These are phyloP conservation scores for Datisca glomerata DNA, from an alignment of 306 rosid genomes.

Conservation along the genomic window DNA sequence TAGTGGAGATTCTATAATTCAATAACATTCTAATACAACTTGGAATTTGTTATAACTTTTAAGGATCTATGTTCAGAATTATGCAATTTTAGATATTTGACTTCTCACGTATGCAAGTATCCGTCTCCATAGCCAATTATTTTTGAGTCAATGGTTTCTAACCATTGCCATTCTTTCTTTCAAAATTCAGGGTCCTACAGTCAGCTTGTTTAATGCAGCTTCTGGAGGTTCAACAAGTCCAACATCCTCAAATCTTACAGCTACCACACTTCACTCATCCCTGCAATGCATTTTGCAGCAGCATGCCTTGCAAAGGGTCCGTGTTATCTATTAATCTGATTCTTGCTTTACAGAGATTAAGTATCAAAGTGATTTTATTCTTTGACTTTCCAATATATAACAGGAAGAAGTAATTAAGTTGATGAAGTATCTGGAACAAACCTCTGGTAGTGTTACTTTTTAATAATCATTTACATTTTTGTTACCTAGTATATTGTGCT, in stretches of 20 bases:
- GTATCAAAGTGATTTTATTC: conserved; percentile 7
- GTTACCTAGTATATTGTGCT: conserved; percentile 6
- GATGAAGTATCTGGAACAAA: conserved; percentile 73
- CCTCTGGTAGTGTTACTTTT: conserved; percentile 74
- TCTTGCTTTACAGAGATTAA: conserved; percentile 4
- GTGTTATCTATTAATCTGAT: conserved; percentile 6
- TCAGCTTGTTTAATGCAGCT: conserved; percentile 30
- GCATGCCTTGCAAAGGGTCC: conserved; percentile 72
- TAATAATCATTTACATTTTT: conserved; percentile 12
- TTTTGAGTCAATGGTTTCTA: conserved; percentile 44
- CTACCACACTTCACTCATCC: conserved; percentile 46
- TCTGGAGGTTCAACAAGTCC: conserved; percentile 47
- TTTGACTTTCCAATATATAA: conserved; percentile 12
- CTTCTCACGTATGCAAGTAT: too few species aligned
- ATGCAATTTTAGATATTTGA: too few species aligned
- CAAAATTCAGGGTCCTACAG: conserved; percentile 57
- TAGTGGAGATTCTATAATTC: too few species aligned
- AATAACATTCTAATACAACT: too few species aligned
- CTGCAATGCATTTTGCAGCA: conserved; percentile 75
- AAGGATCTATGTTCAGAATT: too few species aligned
- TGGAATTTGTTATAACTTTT: too few species aligned
- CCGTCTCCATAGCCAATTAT: conserved; percentile 37
- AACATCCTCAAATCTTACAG: conserved; percentile 27
- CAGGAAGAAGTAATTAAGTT: conserved; percentile 84
- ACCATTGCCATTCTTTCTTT: conserved; percentile 33